Conservation (phyloP, 176 grass and related monocot species). For the Microstegium vimineum region DNA sequence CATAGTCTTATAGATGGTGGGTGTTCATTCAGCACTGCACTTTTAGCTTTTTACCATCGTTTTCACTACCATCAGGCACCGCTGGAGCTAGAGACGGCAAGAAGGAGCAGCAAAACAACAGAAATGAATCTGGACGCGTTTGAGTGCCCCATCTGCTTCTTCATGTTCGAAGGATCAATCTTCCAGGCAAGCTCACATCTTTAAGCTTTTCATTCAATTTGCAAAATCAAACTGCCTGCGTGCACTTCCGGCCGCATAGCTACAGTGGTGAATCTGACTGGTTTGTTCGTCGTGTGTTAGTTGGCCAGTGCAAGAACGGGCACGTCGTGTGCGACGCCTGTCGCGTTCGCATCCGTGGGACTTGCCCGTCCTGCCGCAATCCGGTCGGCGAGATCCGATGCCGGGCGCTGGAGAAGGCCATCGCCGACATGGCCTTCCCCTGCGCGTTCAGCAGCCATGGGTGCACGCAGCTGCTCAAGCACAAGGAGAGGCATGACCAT, state of each 20-base stretch:
- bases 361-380: not conserved
- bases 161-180: not conserved
- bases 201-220: no score
- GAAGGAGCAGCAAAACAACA: not conserved
- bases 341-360: not conserved
- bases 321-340: not conserved
- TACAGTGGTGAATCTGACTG: no score
- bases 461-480: not conserved
- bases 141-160: not conserved
- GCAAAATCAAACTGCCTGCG: no score
- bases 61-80: not conserved
- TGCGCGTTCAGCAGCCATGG: not conserved
- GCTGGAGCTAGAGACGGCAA: not conserved
- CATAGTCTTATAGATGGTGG: no score
- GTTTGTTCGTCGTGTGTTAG: no score
- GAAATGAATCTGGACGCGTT: not conserved
- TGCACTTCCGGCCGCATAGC: no score
- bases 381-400: no score
- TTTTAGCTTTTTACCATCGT: no score
- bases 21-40: not conserved
- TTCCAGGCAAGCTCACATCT: no score
- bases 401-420: no score
- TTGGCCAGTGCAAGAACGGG: slow-evolving; percentile 4
- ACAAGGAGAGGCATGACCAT: not conserved
- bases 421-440: no score